phyloP scores from a whole-genome alignment of 2,329 filamentous ascomycete genomes.

The Aureobasidium pullulans region DNA sequence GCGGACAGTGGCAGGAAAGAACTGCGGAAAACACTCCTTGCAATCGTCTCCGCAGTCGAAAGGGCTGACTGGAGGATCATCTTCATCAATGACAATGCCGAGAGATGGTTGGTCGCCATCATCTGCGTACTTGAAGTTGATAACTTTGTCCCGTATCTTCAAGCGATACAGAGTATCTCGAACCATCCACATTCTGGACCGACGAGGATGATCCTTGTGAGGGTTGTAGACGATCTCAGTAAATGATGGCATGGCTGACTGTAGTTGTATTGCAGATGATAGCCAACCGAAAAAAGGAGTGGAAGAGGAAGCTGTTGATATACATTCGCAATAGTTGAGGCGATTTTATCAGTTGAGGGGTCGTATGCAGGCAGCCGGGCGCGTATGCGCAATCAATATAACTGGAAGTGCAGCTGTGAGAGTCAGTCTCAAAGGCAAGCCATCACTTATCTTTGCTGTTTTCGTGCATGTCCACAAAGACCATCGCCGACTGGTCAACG shows the following conservation, averaged over 20 bases:
- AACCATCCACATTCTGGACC: neutral
- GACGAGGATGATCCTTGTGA: neutral
- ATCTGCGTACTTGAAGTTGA: neutral
- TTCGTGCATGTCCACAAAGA: no score
- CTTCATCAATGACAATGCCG: neutral
- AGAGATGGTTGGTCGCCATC: neutral
- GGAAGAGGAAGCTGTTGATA: neutral
- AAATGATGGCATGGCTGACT: neutral
- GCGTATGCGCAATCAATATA: neutral
- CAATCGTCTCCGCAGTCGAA: neutral
- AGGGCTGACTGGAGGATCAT: neutral
- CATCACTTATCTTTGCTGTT: no score
- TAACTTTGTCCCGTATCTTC: neutral
- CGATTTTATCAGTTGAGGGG: neutral
- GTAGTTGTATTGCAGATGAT: neutral
- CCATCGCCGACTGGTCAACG: no score
- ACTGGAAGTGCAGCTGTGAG: neutral
- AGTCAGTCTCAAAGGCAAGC: no score
- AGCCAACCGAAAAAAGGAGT: neutral
- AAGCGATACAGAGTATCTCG: neutral
- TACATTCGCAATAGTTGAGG: neutral
- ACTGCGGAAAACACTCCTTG: neutral
- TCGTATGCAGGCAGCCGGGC: neutral
- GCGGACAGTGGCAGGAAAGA: neutral
- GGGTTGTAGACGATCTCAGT: neutral